These are phyloP conservation scores for Wickerhamiella spandovensis DNA, from an alignment of 805 yeast genomes.

Conservation along the genomic window DNA sequence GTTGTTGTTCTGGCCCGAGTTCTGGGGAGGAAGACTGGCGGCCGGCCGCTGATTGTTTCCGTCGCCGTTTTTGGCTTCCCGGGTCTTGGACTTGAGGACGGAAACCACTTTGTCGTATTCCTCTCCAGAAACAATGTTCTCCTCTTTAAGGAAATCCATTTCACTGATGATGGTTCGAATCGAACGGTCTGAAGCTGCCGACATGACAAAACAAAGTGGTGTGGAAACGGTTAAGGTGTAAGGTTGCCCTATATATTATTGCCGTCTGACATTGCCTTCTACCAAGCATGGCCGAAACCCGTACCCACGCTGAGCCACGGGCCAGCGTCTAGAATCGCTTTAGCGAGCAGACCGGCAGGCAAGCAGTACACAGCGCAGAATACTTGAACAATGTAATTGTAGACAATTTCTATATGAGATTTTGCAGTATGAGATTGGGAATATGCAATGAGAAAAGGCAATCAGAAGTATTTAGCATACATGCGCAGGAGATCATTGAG, in stretches of 20 bases:
- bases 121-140: constrained; percentile 51
- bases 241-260: too few species aligned
- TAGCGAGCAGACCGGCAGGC: too few species aligned
- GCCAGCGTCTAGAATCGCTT: too few species aligned
- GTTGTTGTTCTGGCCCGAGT: constrained; percentile 12
- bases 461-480: constrained; percentile 4
- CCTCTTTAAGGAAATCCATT: constrained; percentile 63
- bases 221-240: constrained; percentile 17
- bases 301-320: background rate
- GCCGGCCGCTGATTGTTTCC: constrained; percentile 2
- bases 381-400: too few species aligned
- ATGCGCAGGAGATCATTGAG: constrained; percentile 2
- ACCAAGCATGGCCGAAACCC: background rate
- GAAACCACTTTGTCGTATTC: constrained; percentile 38
- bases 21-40: constrained; percentile 8
- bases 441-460: too few species aligned
- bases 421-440: too few species aligned
- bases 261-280: too few species aligned
- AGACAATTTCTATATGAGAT: too few species aligned
- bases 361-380: too few species aligned
- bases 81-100: constrained; percentile 35
- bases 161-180: constrained; percentile 63
- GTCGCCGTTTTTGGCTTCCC: constrained; percentile 29
- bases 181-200: constrained; percentile 38
- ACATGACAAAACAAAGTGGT: background rate